Conservation (phyloP, 768 basidiomycete species). For the Trametes elegans region DNA sequence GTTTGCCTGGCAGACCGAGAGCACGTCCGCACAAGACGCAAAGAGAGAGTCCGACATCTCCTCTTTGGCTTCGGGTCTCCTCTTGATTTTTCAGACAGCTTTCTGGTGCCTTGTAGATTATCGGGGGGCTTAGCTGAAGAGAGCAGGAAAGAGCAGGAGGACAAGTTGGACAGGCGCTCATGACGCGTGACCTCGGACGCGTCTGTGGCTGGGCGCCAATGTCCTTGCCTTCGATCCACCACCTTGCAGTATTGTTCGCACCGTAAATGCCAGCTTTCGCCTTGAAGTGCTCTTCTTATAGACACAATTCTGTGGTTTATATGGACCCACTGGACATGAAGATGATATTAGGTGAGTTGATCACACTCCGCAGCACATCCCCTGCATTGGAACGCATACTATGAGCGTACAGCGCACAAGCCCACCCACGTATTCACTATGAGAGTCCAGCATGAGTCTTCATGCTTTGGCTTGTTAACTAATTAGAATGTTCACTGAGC, state of each 20-base stretch:
- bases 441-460: too few relatives aligned
- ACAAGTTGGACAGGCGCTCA: not conserved
- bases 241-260: not conserved
- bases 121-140: not conserved
- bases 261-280: too few relatives aligned
- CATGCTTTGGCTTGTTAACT: too few relatives aligned
- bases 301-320: too few relatives aligned
- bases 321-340: too few relatives aligned
- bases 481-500: too few relatives aligned
- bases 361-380: too few relatives aligned
- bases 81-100: not conserved
- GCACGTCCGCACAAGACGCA: slow-evolving; percentile 65
- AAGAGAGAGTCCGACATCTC: slow-evolving; percentile 54
- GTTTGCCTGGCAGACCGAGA: slow-evolving; percentile 53
- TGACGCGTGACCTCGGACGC: not conserved
- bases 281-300: too few relatives aligned
- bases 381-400: too few relatives aligned
- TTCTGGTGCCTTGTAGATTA: not conserved
- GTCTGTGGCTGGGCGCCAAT: not conserved
- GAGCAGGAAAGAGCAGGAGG: not conserved
- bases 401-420: too few relatives aligned
- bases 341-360: too few relatives aligned
- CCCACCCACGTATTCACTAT: too few relatives aligned
- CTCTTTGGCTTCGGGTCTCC: not conserved
- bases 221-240: not conserved